A percentile compares a stretch with the other conserved stretches of the same genome.
phyloP scores from a whole-genome alignment of 2,329 filamentous ascomycete species.

The Thielaviopsis cerberus region DNA sequence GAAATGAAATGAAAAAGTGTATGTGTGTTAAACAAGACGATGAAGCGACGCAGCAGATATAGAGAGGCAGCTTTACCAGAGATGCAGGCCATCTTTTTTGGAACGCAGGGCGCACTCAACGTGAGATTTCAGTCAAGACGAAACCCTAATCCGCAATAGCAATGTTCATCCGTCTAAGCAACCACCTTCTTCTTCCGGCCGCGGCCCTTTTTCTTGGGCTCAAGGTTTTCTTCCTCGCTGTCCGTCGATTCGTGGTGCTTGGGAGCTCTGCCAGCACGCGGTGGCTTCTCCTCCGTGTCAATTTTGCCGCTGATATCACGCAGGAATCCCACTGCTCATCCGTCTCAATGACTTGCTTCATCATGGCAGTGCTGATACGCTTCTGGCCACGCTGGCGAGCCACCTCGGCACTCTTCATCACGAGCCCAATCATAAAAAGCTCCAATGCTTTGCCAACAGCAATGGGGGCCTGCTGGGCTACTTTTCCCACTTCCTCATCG shows the following conservation, averaged over 20 bases:
- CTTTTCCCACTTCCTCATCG: conserved; percentile 95
- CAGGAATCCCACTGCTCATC: conserved; percentile 86
- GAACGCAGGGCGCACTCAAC: too few species aligned
- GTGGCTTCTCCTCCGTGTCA: conserved; percentile 34
- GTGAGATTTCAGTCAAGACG: background rate
- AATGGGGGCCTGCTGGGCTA: conserved; percentile 90
- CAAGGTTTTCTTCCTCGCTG: conserved; percentile 30
- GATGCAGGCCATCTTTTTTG: background rate
- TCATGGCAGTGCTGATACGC: conserved; percentile 71
- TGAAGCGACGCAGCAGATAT: background rate
- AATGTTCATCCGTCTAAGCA: background rate
- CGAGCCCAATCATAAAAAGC: conserved; percentile 91
- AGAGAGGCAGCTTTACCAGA: background rate
- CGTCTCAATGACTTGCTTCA: conserved; percentile 75
- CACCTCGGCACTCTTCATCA: conserved; percentile 70
- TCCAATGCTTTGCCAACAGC: conserved; percentile 91
- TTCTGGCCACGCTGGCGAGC: conserved; percentile 71
- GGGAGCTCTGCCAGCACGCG: conserved; percentile 20
- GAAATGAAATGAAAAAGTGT: background rate
- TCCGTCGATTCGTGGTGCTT: conserved; percentile 26
- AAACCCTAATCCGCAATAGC: background rate
- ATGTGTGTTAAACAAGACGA: background rate
- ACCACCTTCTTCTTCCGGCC: conserved; percentile 30
- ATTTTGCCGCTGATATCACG: conserved; percentile 79
- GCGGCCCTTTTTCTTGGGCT: conserved; percentile 29